Base-by-base conservation (phyloP, 225 moss, liverwort and hornwort species). In the Neckera pumila region DNA sequence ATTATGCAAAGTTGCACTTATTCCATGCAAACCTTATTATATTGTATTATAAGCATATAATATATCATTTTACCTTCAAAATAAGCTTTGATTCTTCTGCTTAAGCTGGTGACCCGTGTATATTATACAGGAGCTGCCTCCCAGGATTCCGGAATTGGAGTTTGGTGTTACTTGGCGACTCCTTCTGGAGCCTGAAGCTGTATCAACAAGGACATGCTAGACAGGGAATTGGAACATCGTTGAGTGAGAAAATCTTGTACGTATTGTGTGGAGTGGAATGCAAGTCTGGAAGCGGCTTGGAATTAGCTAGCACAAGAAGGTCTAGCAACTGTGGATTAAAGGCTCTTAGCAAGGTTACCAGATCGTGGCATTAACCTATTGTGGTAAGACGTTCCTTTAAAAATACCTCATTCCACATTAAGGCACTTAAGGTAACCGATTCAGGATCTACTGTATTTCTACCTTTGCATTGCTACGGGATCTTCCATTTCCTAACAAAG, bases 311-410 rank as follows among this genome's bases (percentile, higher is more conserved):
- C 85, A 84, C 62, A 84, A 77, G 84, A 84, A 85, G 78, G 87
- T 79, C 49, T 85, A 89, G 72, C 78, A 83, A 76, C 47, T 80
- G 82, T 80, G 82, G 87, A 72, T 71, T 74, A 51, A 80, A 89
- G 87, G 34, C 84, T 81, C 36, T 88, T 76, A 76, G 83, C 91
- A 83, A 77, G 76, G 80, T 62, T 82, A 58, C 67, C 78, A 62
- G 86, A 81, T 67, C 53, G 83, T 76, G 76, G 31, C 36, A 43
- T 89, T 83, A 82, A 83, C 12, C 80, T 30, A 56, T 64, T 80
- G 74, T 82, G 89, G 88, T 91, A 91, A 92, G 90, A 87, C 87
- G 86, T 51, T 38, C 85, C 87, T 56, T 87, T n/a, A 51, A 77
- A 85, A 88, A 43, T 71, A 64, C 69, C 34, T 70, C 87, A 84